Evolutionary conservation across 2,329 filamentous ascomycete genomes (phyloP).

Genomic region (Plenodomus tracheiphilus): DNA sequence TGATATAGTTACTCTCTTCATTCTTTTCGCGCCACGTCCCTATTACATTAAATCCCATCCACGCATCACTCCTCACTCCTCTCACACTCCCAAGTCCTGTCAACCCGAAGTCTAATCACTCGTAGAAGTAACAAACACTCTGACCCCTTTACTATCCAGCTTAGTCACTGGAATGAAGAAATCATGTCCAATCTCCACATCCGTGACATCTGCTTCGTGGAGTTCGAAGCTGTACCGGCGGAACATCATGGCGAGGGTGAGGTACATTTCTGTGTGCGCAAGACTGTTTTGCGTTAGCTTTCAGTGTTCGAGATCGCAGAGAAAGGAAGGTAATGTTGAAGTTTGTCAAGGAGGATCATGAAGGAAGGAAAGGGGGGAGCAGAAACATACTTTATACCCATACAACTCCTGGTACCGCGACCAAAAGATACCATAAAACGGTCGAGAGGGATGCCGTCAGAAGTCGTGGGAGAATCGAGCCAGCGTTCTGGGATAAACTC

Average conservation of each 20-base stretch:
- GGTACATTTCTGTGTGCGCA: conserved; percentile 39
- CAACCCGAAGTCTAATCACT: conserved; percentile 14
- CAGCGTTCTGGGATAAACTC: conserved; percentile 48
- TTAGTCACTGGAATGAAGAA: conserved; percentile 44
- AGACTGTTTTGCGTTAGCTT: conserved; percentile 9
- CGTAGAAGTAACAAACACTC: conserved; percentile 32
- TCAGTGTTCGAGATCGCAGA: not conserved
- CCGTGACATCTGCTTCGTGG: conserved; percentile 30
- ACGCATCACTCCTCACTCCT: no score
- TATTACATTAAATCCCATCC: no score
- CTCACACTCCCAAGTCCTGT: no score
- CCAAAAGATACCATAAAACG: conserved; percentile 48
- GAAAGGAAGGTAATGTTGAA: no score
- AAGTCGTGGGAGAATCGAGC: conserved; percentile 36
- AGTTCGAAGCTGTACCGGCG: conserved; percentile 37
- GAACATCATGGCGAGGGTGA: conserved; percentile 41
- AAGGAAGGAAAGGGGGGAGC: no score
- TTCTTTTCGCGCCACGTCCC: no score
- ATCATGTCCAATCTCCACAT: conserved; percentile 43
- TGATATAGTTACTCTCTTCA: no score
- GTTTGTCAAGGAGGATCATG: no score
- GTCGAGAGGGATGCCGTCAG: conserved; percentile 39
- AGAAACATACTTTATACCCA: conserved; percentile 41
- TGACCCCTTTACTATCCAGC: conserved; percentile 42
- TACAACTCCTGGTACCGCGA: conserved; percentile 47